Base-by-base conservation (phyloP, 345 rosid species). In the Kernera saxatilis region DNA sequence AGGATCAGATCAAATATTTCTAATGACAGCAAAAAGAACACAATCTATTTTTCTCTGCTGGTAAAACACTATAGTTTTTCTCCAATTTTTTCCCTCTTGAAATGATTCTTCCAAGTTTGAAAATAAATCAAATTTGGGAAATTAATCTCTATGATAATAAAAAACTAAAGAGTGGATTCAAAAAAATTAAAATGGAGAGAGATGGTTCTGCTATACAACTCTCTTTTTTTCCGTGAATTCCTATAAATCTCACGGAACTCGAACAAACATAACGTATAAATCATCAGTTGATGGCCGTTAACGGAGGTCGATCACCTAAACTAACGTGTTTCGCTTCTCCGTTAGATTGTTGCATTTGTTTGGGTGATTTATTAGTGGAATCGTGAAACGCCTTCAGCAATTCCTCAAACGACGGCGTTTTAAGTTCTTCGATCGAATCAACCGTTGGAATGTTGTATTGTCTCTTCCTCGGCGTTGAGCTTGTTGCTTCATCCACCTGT, bases 401-500 rank as follows among this genome's bases (percentile, higher is more conserved):
- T 64, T 92, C 98, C 41, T 90, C 96, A 22, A 92, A 90, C n/a
- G 96, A 77, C 21, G 94, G 98, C 33, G 98, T 90, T 69, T 91
- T 83, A 5, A 95, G 94, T 53, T 92, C 96, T 78, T 95, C 98
- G 0, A 95, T 92, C 8, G 98, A 92, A 27, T 79, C 75, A 7
- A 79, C 57, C 58, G 87, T 87, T 6, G 96, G 97, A 46, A 92
- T 82, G 67, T 87, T 88, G 75, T 88, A 84, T 2, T 83, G 69
- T 78, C 96, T 87, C 84, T 85, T 88, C 75, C 85, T 86, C 2
- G 91, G 99, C 12, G 94, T 92, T 18, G 98, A 92, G 82, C 99
- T 90, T 9, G 98, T 86, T 21, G 92, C 92, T 70, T 90, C 88
- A 57, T 92, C 98, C 79, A 92, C 87, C 98, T 93, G 77, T n/a